phyloP scores from a whole-genome alignment of 2,329 filamentous ascomycete genomes.

The Aspergillus sp. region DNA sequence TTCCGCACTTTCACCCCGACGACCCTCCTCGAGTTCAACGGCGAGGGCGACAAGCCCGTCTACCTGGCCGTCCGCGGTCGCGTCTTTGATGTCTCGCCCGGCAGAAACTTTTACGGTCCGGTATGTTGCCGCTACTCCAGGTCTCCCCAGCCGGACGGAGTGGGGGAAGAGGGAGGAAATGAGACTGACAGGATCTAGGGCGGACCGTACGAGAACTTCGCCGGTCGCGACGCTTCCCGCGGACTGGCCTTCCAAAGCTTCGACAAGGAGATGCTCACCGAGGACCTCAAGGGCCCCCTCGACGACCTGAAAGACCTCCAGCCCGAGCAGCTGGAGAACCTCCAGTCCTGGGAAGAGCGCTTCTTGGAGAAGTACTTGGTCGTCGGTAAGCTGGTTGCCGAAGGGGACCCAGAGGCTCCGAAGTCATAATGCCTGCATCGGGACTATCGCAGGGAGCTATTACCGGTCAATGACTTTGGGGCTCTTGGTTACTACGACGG shows the following conservation, averaged over 20 bases:
- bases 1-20: conserved; percentile 83
- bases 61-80: conserved; percentile 88
- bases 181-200: conserved; percentile 45
- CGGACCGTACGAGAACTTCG: conserved; percentile 94
- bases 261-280: conserved; percentile 90
- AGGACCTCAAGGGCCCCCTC: conserved; percentile 80
- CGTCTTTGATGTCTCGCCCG: conserved; percentile 85
- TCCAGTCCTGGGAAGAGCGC: conserved; percentile 88
- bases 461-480: background rate
- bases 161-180: too few species aligned
- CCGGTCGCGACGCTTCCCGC: conserved; percentile 83
- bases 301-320: conserved; percentile 73
- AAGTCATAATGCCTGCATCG: conserved; percentile 14
- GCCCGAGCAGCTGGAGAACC: conserved; percentile 73
- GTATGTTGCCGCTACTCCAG: conserved; percentile 25
- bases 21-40: conserved; percentile 84
- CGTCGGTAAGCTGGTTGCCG: conserved; percentile 80
- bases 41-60: conserved; percentile 69
- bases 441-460: background rate
- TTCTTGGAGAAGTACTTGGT: conserved; percentile 93
- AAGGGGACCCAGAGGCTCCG: conserved; percentile 49
- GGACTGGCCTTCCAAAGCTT: conserved; percentile 90
- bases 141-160: too few species aligned
- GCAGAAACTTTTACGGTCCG: conserved; percentile 93
- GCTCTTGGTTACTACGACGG: too few species aligned